A percentile compares a stretch with the other conserved stretches of the same genome.
Conservation (phyloP, 495 filamentous ascomycete species). For the Entonaema liquescens region DNA sequence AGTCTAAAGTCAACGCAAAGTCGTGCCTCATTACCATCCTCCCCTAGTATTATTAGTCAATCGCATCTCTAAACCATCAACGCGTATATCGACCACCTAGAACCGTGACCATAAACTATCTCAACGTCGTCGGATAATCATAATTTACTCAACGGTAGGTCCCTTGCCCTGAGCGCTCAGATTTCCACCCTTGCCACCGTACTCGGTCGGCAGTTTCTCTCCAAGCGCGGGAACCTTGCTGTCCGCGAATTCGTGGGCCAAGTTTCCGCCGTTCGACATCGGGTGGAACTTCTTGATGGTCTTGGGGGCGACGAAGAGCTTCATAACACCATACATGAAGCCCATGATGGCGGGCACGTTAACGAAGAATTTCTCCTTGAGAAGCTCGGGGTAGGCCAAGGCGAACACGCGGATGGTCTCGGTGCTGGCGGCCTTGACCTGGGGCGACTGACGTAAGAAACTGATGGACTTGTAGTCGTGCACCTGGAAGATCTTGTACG, state of each 20-base stretch:
- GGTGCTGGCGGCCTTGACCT: conserved; percentile 73
- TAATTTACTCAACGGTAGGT: conserved; percentile 39
- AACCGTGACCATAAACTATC: neutral
- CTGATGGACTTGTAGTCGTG: conserved; percentile 88
- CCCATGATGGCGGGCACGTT: conserved; percentile 89
- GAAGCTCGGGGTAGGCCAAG: conserved; percentile 84
- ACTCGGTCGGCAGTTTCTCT: conserved; percentile 68
- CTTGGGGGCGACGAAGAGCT: conserved; percentile 78
- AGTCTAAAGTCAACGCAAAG: conserved; percentile 26
- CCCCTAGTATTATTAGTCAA: conserved; percentile 19
- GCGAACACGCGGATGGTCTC: conserved; percentile 81
- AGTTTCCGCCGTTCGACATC: conserved; percentile 75
- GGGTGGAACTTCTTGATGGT: conserved; percentile 87
- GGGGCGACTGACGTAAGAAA: conserved; percentile 77
- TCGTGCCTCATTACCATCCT: conserved; percentile 37
- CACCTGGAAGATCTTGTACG: conserved; percentile 87
- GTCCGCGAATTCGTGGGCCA: conserved; percentile 68
- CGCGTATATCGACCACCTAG: neutral
- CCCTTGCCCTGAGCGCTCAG: conserved; percentile 51
- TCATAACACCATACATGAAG: conserved; percentile 83
- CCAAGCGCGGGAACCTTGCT: conserved; percentile 59
- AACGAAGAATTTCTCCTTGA: conserved; percentile 91
- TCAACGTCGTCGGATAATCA: neutral
- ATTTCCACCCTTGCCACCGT: conserved; percentile 73
- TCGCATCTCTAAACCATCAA: neutral